Conservation (phyloP, 345 rosid genomes). For the Eutrema heterophyllum region DNA sequence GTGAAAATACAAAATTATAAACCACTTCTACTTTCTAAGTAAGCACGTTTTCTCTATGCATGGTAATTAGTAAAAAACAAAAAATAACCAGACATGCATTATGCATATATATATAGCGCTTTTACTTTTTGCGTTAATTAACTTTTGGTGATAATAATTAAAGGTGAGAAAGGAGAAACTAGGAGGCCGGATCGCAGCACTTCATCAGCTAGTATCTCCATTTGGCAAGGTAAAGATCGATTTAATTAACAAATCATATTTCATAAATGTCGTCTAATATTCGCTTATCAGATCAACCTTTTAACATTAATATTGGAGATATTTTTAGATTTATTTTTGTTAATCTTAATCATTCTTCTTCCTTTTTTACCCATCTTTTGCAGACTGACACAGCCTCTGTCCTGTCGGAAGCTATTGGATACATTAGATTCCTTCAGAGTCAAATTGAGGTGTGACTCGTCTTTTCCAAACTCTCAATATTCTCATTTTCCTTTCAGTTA, state of each 20-base stretch:
- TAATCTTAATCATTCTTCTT: constrained; percentile 35
- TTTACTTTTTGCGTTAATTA: neutral
- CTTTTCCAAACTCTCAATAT: constrained; percentile 23
- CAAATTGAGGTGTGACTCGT: constrained; percentile 82
- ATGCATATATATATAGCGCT: constrained; percentile 12
- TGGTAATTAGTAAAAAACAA: constrained; percentile 17
- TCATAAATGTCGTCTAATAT: neutral
- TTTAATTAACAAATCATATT: neutral
- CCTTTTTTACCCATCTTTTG: constrained; percentile 40
- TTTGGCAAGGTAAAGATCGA: constrained; percentile 73
- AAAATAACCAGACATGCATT: constrained; percentile 7
- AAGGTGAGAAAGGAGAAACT: constrained; percentile 90
- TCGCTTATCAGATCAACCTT: neutral
- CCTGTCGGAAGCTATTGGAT: constrained; percentile 96
- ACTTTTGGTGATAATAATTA: constrained; percentile 12
- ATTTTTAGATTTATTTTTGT: constrained; percentile 6
- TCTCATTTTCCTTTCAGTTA: constrained; percentile 12
- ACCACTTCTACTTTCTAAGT: constrained; percentile 1
- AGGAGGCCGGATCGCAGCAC: constrained; percentile 84
- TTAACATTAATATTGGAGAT: neutral
- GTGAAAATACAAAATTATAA: neutral
- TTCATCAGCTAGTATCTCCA: constrained; percentile 97
- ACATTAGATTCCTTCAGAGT: constrained; percentile 99
- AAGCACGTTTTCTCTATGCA: constrained; percentile 29
- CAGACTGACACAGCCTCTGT: constrained; percentile 99